Evolutionary conservation across 495 filamentous ascomycete genomes (phyloP).

Genomic region (Astrothelium subdiscretum): DNA sequence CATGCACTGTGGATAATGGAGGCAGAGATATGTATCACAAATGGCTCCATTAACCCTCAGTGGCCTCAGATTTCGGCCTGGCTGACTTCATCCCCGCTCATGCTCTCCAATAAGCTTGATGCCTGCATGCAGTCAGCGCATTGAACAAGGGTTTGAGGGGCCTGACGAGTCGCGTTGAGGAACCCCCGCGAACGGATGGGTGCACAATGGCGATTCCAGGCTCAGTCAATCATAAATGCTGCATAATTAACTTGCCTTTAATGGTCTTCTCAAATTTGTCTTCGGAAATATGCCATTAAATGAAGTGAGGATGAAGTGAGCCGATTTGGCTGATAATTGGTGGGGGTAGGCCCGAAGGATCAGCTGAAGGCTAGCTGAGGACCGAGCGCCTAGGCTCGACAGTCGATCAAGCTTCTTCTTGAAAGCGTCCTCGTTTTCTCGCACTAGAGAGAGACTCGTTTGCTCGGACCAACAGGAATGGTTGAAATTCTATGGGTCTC

Average conservation of each 20-base stretch:
- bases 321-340: not conserved
- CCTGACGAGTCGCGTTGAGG: not conserved
- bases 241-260: not conserved
- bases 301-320: not conserved
- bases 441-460: too few relatives aligned
- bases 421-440: not conserved
- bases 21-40: not conserved
- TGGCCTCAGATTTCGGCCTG: not conserved
- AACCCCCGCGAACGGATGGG: not conserved
- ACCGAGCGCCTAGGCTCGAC: not conserved
- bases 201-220: not conserved
- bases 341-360: not conserved
- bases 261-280: not conserved
- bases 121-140: conserved; percentile 2
- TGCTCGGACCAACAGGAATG: too few relatives aligned
- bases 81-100: not conserved
- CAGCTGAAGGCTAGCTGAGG: not conserved
- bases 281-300: not conserved
- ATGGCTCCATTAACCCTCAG: not conserved
- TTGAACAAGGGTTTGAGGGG: not conserved
- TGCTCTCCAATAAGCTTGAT: not conserved
- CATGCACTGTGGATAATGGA: too few relatives aligned
- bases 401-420: not conserved
- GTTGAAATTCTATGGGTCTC: conserved; percentile 36
- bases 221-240: not conserved